phyloP scores from a whole-genome alignment of 1,284 basidiomycete genomes.

The Cryptococcus maquisensis region DNA sequence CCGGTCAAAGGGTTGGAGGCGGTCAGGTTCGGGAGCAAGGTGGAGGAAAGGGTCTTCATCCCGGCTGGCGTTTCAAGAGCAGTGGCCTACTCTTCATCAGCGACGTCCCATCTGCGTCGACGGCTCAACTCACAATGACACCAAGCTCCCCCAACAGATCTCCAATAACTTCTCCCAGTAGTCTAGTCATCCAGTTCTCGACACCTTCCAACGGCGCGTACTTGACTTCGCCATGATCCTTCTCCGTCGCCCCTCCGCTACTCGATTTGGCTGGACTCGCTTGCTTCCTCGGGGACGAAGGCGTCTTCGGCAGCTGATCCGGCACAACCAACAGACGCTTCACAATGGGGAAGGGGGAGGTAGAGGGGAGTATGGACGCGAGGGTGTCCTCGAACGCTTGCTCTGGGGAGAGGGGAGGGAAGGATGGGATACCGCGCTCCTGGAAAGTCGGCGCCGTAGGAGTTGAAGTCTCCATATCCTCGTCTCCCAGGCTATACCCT shows the following conservation, averaged over 20 bases:
- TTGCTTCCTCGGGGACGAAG: constrained; percentile 47
- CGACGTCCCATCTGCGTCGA: neutral
- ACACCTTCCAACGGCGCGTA: constrained; percentile 29
- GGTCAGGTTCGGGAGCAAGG: constrained; percentile 43
- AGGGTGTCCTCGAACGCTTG: constrained; percentile 36
- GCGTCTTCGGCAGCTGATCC: constrained; percentile 53
- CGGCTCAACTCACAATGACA: constrained; percentile 52
- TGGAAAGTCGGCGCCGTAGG: constrained; percentile 17
- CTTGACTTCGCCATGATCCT: constrained; percentile 60
- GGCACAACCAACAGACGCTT: constrained; percentile 48
- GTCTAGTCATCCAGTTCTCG: constrained; percentile 65
- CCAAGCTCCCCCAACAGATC: constrained; percentile 77
- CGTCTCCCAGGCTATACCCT: constrained; percentile 16
- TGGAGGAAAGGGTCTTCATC: constrained; percentile 44
- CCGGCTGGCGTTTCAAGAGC: constrained; percentile 47
- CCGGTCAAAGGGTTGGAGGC: constrained; percentile 20
- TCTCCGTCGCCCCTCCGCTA: constrained; percentile 58
- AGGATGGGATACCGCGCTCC: neutral
- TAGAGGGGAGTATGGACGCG: constrained; percentile 52
- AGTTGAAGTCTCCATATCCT: constrained; percentile 7
- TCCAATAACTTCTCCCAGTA: constrained; percentile 79
- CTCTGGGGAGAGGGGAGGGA: constrained; percentile 7
- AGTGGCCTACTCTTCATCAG: constrained; percentile 33
- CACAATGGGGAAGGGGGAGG: constrained; percentile 69
- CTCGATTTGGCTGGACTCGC: constrained; percentile 49